Evolutionary conservation across 2,329 filamentous ascomycete species (phyloP), one percentile per base, ranked within the genome.

Genomic region (Colletotrichum destructivum): DNA sequence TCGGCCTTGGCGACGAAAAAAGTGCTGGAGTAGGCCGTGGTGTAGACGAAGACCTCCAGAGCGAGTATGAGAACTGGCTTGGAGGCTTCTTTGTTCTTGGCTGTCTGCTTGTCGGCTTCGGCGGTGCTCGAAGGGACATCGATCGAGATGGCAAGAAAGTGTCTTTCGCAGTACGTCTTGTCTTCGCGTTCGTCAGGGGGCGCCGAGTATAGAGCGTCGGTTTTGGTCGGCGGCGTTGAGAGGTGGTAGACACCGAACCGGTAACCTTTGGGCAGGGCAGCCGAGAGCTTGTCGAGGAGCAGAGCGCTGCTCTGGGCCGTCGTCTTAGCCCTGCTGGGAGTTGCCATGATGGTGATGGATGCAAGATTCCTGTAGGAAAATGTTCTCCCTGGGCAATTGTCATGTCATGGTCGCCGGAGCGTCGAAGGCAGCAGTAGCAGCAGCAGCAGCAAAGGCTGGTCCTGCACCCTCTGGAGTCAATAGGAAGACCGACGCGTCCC

Each of bases 1-100:
- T 99, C 96, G 60, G 96, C 96, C 82, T 99, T 99, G 74, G 95
- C 96, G 31, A 99, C 92, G 80, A 99, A 99, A 65, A 98, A 88
- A 4, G 94, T 98, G 1, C 93, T 97, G 31, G 94, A 89, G 76
- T 89, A 88, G 56, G 89, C 88, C 0, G 95, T 98, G 0, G 91
- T 93, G 82, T 97, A 99, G 72, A 99, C 89, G 76, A 96, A 88
- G 62, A 98, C 87, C 80, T 99, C 96, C 74, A 99, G 88, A 18
- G 93, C 96, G 70, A 97, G 91, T 11, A 96, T 87, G 8, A 98
- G 83, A 1, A 97, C 87, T 73, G 90, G 86, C 21, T 79, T 81
- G 5, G 76, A 73, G 3, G 67, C 69, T 21, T 55, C 52, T 2
- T 76, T 46, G 8, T 71, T 74, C 62, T 52, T 62, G 6, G 67